These are phyloP conservation scores for Lotmaria passim DNA, from an alignment of 208 protist genomes.

Conservation along the genomic window DNA sequence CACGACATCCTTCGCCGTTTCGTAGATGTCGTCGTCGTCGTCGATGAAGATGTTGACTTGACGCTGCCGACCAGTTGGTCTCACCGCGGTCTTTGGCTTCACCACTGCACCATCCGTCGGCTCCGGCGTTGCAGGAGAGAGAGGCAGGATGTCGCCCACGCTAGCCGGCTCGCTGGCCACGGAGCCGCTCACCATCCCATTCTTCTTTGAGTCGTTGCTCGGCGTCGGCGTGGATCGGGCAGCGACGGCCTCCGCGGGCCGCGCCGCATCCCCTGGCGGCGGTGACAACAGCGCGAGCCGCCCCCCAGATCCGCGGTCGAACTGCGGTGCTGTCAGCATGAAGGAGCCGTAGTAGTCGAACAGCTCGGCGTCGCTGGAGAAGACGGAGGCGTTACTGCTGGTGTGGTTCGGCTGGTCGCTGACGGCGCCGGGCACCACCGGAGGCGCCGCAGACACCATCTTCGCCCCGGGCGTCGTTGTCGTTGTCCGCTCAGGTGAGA, in stretches of 20 bases:
- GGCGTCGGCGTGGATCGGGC: neutral
- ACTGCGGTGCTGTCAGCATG: constrained; percentile 16
- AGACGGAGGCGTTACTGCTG: constrained; percentile 2
- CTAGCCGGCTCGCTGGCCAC: neutral
- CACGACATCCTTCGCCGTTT: constrained; percentile 3
- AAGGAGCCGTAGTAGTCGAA: constrained; percentile 26
- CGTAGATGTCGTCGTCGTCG: constrained; percentile 34
- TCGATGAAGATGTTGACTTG: constrained; percentile 25
- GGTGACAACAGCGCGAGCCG: neutral
- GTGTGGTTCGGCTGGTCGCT: neutral
- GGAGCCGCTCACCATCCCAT: neutral
- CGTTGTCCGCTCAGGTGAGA: constrained; percentile 6
- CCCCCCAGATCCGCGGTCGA: constrained; percentile 1
- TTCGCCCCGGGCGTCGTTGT: neutral
- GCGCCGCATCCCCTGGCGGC: neutral
- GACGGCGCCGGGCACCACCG: neutral
- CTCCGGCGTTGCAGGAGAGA: neutral
- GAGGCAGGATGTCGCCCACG: neutral
- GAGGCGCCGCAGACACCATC: neutral
- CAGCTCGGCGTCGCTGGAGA: constrained; percentile 7
- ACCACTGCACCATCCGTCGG: neutral
- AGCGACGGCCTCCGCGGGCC: neutral
- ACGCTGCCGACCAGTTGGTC: constrained; percentile 15
- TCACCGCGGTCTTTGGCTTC: neutral
- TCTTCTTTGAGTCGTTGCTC: neutral